These are phyloP conservation scores for Yamadazyma sp. DNA, from an alignment of 1,139 yeast species.

Conservation along the genomic window DNA sequence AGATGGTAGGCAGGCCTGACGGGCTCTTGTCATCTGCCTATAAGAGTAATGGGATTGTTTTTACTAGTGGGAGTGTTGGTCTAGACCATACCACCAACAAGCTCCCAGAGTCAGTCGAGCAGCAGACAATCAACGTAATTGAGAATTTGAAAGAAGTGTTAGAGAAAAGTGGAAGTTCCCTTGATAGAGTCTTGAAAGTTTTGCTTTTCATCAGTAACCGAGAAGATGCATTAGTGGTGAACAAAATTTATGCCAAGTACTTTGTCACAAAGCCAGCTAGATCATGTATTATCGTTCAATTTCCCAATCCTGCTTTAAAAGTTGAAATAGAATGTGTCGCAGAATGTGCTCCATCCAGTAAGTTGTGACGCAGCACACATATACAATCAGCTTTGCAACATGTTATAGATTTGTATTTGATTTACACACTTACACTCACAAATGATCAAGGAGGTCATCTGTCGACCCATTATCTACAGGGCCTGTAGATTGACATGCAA, in stretches of 20 bases:
- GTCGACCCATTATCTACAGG: no score
- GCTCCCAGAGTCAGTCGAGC: slow-evolving; percentile 6
- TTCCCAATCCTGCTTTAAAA: slow-evolving; percentile 39
- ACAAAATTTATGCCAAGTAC: slow-evolving; percentile 35
- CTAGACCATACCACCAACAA: slow-evolving; percentile 3
- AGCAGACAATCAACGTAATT: slow-evolving; percentile 5
- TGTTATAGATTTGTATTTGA: background rate
- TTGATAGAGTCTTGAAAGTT: slow-evolving; percentile 7
- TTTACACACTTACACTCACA: background rate
- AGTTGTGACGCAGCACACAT: background rate
- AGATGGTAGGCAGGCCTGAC: slow-evolving; percentile 5
- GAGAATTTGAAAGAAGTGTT: slow-evolving; percentile 6
- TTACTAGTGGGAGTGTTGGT: slow-evolving; percentile 8
- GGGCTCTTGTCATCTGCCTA: slow-evolving; percentile 3
- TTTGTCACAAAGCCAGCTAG: slow-evolving; percentile 50
- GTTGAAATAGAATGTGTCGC: slow-evolving; percentile 48
- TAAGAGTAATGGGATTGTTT: slow-evolving; percentile 7
- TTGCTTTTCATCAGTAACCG: slow-evolving; percentile 7
- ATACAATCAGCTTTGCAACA: background rate
- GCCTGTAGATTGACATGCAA: no score
- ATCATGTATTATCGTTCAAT: slow-evolving; percentile 47
- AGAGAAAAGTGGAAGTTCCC: slow-evolving; percentile 4
- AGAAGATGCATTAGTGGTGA: slow-evolving; percentile 6
- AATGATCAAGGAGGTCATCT: no score
- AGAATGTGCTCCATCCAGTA: slow-evolving; percentile 8